phyloP scores from a whole-genome alignment of 2,329 filamentous ascomycete genomes.

The Raffaelea albimanens region DNA sequence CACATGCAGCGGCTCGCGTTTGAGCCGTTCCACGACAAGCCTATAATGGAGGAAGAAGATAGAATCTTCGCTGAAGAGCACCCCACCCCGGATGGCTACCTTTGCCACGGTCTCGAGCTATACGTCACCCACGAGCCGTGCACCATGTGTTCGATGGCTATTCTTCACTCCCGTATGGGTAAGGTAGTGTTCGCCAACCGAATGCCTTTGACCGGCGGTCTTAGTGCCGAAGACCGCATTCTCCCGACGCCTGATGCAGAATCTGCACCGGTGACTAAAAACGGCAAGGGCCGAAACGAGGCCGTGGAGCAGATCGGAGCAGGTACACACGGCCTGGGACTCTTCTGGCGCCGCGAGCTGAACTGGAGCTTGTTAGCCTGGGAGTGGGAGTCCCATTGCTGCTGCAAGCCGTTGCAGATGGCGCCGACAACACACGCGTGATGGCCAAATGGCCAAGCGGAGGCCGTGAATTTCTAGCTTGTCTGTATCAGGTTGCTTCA shows the following conservation, averaged over 20 bases:
- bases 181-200: conserved; percentile 71
- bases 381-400: conserved; percentile 54
- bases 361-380: conserved; percentile 81
- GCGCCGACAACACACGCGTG: conserved; percentile 13
- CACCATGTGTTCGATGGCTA: conserved; percentile 93
- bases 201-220: conserved; percentile 72
- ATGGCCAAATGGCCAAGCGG: too few relatives aligned
- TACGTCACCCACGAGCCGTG: conserved; percentile 96
- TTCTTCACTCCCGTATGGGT: conserved; percentile 87
- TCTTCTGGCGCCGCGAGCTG: conserved; percentile 66
- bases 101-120: conserved; percentile 87
- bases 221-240: conserved; percentile 65
- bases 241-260: not conserved
- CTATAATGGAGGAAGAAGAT: conserved; percentile 58
- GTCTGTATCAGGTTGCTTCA: too few relatives aligned
- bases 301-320: conserved; percentile 1
- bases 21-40: conserved; percentile 58
- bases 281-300: not conserved
- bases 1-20: conserved; percentile 35
- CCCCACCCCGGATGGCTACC: conserved; percentile 68
- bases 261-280: not conserved
- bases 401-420: conserved; percentile 19
- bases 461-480: too few relatives aligned
- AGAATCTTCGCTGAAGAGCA: conserved; percentile 55
- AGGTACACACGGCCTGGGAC: conserved; percentile 46